These are phyloP conservation scores for Diaporthe sp. DNA, from an alignment of 2,329 filamentous ascomycete species.

Conservation along the genomic window DNA sequence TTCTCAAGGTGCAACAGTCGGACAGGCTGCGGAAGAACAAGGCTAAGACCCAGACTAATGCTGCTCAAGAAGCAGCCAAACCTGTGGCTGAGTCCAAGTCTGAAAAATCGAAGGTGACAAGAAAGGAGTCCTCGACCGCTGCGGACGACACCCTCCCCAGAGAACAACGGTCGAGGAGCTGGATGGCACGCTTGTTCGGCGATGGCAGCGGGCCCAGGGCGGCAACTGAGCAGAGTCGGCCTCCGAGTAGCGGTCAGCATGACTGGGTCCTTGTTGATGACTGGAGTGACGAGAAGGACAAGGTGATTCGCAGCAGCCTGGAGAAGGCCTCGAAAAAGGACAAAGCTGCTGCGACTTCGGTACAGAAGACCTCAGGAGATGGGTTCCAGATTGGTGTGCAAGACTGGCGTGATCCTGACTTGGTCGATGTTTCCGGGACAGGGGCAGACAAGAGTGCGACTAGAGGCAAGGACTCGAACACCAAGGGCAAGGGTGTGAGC, in stretches of 20 bases:
- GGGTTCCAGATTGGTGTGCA: constrained; percentile 87
- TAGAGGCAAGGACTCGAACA: constrained; percentile 31
- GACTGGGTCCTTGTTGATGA: constrained; percentile 81
- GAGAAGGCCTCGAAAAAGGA: constrained; percentile 53
- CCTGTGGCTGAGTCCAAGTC: constrained; percentile 35
- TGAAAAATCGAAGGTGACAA: constrained; percentile 31
- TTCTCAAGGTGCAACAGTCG: constrained; percentile 66
- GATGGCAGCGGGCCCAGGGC: constrained; percentile 49
- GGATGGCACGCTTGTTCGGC: constrained; percentile 61
- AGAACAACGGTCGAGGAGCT: constrained; percentile 49
- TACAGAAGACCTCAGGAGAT: constrained; percentile 58
- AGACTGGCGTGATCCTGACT: constrained; percentile 86
- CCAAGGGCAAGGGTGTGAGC: constrained; percentile 27
- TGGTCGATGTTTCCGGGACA: constrained; percentile 62
- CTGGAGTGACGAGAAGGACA: constrained; percentile 53
- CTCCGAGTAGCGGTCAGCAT: constrained; percentile 79
- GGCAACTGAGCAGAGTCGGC: constrained; percentile 68
- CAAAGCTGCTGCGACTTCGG: constrained; percentile 43
- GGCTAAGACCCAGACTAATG: constrained; percentile 49
- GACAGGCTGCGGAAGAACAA: constrained; percentile 55
- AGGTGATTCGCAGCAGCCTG: constrained; percentile 48
- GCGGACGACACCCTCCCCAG: not conserved
- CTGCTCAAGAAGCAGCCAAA: constrained; percentile 44
- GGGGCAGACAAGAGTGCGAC: constrained; percentile 47
- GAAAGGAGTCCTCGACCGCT: constrained; percentile 23